These are phyloP conservation scores for Trametes elegans DNA, from an alignment of 768 basidiomycete species.

Conservation along the genomic window DNA sequence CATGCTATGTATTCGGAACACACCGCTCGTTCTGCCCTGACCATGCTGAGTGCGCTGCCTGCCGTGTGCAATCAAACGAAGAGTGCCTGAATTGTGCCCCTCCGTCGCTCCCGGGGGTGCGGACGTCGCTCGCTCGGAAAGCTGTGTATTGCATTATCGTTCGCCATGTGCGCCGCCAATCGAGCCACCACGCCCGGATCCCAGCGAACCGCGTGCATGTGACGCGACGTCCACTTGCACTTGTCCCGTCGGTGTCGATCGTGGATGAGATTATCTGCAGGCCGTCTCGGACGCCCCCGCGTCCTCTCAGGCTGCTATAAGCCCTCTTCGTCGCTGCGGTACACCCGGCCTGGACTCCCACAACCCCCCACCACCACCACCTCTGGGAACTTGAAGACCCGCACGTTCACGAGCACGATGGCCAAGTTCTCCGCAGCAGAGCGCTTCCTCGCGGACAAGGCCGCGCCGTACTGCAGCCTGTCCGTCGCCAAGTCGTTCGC, in stretches of 20 bases:
- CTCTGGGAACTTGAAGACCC: neutral
- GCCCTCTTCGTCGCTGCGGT: neutral
- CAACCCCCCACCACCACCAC: neutral
- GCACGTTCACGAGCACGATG: conserved; percentile 30
- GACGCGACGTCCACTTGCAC: neutral
- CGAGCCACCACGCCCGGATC: no score
- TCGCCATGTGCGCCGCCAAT: neutral
- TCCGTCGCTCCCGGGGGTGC: no score
- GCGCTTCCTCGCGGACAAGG: conserved; percentile 72
- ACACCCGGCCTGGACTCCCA: neutral
- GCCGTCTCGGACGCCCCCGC: conserved; percentile 1
- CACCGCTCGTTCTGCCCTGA: neutral
- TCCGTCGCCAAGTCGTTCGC: conserved; percentile 65
- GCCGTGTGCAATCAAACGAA: no score
- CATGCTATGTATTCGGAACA: conserved; percentile 6
- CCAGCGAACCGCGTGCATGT: neutral
- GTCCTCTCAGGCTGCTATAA: neutral
- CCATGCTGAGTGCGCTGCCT: no score
- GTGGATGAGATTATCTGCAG: conserved; percentile 15
- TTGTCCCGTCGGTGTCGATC: conserved; percentile 2
- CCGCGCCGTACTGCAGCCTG: conserved; percentile 73
- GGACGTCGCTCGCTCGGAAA: neutral
- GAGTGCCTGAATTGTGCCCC: no score
- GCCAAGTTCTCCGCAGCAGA: conserved; percentile 40
- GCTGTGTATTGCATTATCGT: neutral